Percentiles rank a stretch among this genome's conserved stretches.
phyloP scores from a whole-genome alignment of 768 basidiomycete genomes.

The Calocera viscosa region DNA sequence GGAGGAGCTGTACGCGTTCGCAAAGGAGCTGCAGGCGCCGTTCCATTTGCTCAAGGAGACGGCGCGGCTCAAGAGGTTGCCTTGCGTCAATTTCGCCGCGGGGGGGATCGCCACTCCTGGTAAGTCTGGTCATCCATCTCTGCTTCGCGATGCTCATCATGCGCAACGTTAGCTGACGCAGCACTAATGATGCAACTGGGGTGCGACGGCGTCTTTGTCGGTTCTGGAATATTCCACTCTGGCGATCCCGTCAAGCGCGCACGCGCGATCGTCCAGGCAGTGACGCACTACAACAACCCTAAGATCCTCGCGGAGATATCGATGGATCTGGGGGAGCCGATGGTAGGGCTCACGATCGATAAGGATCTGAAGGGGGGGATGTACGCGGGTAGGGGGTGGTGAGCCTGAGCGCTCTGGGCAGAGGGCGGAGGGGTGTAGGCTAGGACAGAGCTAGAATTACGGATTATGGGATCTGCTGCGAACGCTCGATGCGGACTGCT shows the following conservation, averaged over 20 bases:
- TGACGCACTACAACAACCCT: constrained; percentile 93
- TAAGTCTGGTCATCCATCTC: constrained; percentile 24
- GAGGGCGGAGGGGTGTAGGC: too few relatives aligned
- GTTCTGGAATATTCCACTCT: constrained; percentile 95
- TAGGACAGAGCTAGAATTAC: background rate
- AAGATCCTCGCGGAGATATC: constrained; percentile 83
- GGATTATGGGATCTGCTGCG: background rate
- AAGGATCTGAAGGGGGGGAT: constrained; percentile 22
- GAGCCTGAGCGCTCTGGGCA: too few relatives aligned
- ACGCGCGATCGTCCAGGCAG: constrained; percentile 90
- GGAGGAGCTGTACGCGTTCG: constrained; percentile 85
- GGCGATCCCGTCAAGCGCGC: constrained; percentile 90
- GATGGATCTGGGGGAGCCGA: constrained; percentile 74
- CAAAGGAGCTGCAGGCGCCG: constrained; percentile 85
- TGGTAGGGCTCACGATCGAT: constrained; percentile 79
- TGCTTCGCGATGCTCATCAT: background rate
- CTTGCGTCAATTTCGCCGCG: constrained; percentile 94
- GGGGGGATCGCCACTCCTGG: constrained; percentile 88
- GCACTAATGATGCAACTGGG: constrained; percentile 99
- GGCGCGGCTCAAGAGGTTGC: constrained; percentile 80
- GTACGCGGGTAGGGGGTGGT: constrained; percentile 22
- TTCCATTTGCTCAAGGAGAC: constrained; percentile 94
- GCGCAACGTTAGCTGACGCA: constrained; percentile 58
- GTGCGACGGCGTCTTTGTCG: constrained; percentile 96
- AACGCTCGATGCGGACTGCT: too few relatives aligned